Evolutionary conservation across 2,329 filamentous ascomycete genomes (phyloP), one percentile per base, ranked within the genome.

Genomic region (Atkinsonella hypoxylon): DNA sequence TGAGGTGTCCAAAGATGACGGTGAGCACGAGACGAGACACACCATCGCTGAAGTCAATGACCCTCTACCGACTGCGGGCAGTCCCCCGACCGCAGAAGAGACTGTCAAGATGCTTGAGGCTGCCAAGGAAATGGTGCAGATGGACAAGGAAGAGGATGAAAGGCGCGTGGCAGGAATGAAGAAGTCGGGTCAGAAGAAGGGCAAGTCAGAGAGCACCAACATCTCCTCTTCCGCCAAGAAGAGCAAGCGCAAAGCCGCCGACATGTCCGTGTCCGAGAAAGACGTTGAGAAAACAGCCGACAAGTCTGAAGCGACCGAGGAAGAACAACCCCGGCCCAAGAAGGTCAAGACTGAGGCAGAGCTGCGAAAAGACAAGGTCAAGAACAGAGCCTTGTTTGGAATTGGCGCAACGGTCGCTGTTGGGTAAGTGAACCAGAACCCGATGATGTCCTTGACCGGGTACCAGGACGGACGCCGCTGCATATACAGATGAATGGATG

Each of bases 41-140:
- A 90, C 85, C 7, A 81, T 82, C 45, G 81, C 91, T 46, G 84
- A 85, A 54, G 74, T 93, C 11, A 85, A 93, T 56, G 75, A 93
- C 62, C 87, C 89, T 13, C 58, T 78, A 22, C 61, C 66, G 8
- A 65, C 61, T 4, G 75, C 80, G 10, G 78, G 77, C 49, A 80
- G 87, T 54, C 75, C 89, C 9, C 83, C 86, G 0, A 79, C 82
- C 12, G 82, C 87, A 0, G 85, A 89, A 56, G 86, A 93, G 59
- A 83, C 89, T 1, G 78, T 85, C 51, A 79, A 83, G 50, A 89
- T 96, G 85, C 84, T 97, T 53, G 83, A 83, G 30, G 82, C 88
- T 61, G 93, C 93, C 32, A 89, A 85, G 70, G 80, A 83, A 58
- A 95, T 96, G 87, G 90, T 96, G 5, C 78, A 85, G 55, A 82